Evolutionary conservation across 192 early-diverging fungal genomes (phyloP), one percentile per base, ranked within the genome.

Genomic region (Piromyces sp.): DNA sequence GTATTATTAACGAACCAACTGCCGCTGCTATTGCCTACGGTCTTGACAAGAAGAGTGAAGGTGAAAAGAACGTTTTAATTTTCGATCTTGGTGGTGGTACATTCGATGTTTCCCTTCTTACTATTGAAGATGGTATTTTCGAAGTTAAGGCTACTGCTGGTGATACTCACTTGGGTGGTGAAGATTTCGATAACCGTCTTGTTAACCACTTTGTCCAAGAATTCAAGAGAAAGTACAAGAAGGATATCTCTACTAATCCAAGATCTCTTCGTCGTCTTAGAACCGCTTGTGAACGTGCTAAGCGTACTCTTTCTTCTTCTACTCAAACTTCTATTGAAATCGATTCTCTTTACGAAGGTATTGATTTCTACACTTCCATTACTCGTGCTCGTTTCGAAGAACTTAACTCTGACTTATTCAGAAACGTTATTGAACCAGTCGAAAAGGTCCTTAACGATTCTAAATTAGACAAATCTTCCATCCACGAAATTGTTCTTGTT

Each of bases 361-460:
- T 94, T 84, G 97, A 98, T 87, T 98, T 97, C 91, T 98, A 96
- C 92, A 97, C 96, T 82, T 94, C 95, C 84, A 93, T 98, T 87
- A 97, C 97, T 82, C 95, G 96, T 91, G 96, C 97, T 82, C 95
- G 96, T 91, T 98, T 98, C 90, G 97, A 98, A 90, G 96, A 98
- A 89, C 94, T 98, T 84, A 96, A 95, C 93, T 91, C 93, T 82
- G 96, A 97, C 89, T 92, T 97, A 83, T 98, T 98, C 95, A 91
- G 95, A 85, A 89, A 90, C 84, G 97, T 96, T 84, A 88, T 98
- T 88, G 94, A 96, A 80, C 96, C 97, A 80, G 97, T 98, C 82
- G 96, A 96, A 88, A 96, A 95, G 92, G 96, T 96, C 36, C 93
- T 98, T 87, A 92, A 92, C 83, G 97, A 98, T 89, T 84, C 97